Evolutionary conservation across 352 stramenopile genomes (phyloP).

Genomic region (Achlya hypogyna): DNA sequence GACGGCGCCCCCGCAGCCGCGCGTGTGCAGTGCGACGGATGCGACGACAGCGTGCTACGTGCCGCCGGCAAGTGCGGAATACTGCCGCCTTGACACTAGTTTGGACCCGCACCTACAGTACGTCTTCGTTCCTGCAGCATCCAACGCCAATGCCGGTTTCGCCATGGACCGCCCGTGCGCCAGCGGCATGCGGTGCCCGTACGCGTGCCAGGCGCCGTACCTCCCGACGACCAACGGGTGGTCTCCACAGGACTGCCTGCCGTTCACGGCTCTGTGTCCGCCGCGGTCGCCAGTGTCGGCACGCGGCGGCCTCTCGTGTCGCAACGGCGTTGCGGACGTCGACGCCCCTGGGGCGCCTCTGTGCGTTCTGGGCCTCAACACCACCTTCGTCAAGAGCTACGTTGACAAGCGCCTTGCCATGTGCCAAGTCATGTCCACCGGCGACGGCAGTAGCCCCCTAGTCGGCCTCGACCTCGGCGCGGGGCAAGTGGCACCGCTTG

Average conservation of each 20-base stretch:
- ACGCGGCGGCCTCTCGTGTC: neutral
- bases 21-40: slow-evolving; percentile 9
- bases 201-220: slow-evolving; percentile 2
- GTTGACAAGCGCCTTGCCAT: neutral
- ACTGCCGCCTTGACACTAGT: slow-evolving; percentile 1
- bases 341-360: neutral
- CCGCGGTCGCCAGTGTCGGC: neutral
- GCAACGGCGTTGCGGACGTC: neutral
- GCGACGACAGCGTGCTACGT: slow-evolving; percentile 10
- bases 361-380: slow-evolving; percentile 14
- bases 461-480: neutral
- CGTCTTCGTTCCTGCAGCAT: neutral
- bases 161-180: slow-evolving; percentile 1
- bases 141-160: slow-evolving; percentile 12
- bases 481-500: neutral
- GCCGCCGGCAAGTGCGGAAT: neutral
- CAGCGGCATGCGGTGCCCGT: neutral
- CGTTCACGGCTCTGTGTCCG: slow-evolving; percentile 4
- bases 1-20: neutral
- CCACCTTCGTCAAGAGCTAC: slow-evolving; percentile 7
- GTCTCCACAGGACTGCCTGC: slow-evolving; percentile 1
- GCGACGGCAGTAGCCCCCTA: neutral
- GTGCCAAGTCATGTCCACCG: neutral
- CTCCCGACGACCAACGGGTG: slow-evolving; percentile 1
- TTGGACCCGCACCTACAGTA: slow-evolving; percentile 2